Conservation (phyloP, 2,329 filamentous ascomycete species). For the Colletotrichum australisinense region DNA sequence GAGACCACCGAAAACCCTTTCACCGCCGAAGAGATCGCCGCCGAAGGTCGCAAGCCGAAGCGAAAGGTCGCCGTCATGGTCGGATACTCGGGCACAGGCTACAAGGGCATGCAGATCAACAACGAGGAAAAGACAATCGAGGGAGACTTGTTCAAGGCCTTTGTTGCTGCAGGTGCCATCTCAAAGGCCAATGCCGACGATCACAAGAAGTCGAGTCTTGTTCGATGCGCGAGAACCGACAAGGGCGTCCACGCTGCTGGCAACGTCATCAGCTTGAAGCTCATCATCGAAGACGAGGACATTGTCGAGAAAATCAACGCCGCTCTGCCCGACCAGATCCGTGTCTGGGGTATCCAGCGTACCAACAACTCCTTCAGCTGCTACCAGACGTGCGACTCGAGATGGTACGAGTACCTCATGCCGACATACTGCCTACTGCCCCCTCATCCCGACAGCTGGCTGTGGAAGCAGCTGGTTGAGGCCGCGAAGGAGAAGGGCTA, state of each 20-base stretch:
- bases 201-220: constrained; percentile 93
- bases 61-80: constrained; percentile 96
- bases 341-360: constrained; percentile 92
- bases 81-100: constrained; percentile 95
- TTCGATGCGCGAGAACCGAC: constrained; percentile 94
- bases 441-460: constrained; percentile 87
- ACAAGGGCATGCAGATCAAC: constrained; percentile 96
- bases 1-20: constrained; percentile 58
- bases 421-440: constrained; percentile 93
- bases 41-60: constrained; percentile 89
- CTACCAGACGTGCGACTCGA: constrained; percentile 93
- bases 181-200: constrained; percentile 97
- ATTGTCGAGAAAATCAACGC: constrained; percentile 93
- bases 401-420: constrained; percentile 97
- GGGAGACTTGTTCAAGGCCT: constrained; percentile 91
- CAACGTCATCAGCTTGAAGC: constrained; percentile 93
- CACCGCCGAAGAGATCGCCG: constrained; percentile 84
- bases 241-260: constrained; percentile 97
- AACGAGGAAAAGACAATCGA: constrained; percentile 91
- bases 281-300: constrained; percentile 92
- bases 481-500: constrained; percentile 79
- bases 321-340: constrained; percentile 86
- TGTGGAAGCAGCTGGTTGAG: constrained; percentile 87
- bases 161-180: constrained; percentile 91
- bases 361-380: constrained; percentile 93